Evolutionary conservation across 768 basidiomycete genomes (phyloP).

Genomic region (Boletus vermiculosoides): DNA sequence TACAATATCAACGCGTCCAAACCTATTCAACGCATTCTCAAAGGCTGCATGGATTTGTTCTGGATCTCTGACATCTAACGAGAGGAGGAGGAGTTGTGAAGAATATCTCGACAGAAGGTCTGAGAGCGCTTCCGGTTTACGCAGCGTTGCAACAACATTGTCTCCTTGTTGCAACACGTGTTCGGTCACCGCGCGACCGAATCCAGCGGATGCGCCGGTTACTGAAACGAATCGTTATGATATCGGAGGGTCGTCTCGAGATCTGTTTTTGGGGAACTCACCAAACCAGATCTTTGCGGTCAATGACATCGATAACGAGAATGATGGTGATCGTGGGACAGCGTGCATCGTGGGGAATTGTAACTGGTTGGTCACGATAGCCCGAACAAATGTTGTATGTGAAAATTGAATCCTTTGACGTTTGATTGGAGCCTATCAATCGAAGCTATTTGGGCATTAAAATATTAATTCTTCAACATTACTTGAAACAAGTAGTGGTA

Average conservation of each 20-base stretch:
- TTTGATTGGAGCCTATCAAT: not conserved
- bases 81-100: conserved; percentile 36
- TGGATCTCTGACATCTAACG: conserved; percentile 38
- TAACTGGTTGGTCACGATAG: not conserved
- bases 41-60: conserved; percentile 38
- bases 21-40: conserved; percentile 30
- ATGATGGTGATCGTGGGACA: not conserved
- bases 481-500: not conserved
- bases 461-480: not conserved
- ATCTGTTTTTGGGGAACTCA: conserved; percentile 5
- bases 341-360: not conserved
- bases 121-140: conserved; percentile 30
- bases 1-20: conserved; percentile 46
- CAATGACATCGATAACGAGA: conserved; percentile 5
- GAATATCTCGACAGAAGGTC: conserved; percentile 30
- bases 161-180: conserved; percentile 38
- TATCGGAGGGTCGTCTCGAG: not conserved
- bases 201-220: conserved; percentile 40
- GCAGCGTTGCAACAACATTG: conserved; percentile 42
- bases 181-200: conserved; percentile 38
- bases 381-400: not conserved
- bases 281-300: conserved; percentile 25
- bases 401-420: not conserved
- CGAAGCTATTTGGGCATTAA: not conserved
- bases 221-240: conserved; percentile 25